Evolutionary conservation across 768 basidiomycete genomes (phyloP).

Genomic region (Coprinopsis cinerea): DNA sequence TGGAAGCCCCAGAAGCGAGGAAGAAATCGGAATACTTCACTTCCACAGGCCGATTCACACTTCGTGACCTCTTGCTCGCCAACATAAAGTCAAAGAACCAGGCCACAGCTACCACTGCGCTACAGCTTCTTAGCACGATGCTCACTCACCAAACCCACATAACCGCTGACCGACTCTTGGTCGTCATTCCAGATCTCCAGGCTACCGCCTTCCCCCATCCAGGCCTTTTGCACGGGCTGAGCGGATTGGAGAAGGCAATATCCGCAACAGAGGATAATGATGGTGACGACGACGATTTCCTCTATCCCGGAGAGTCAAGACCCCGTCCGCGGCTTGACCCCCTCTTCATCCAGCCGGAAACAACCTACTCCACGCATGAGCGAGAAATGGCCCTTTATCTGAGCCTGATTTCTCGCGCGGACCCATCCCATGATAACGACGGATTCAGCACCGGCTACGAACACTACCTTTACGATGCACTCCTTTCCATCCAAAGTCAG

Average conservation of each 20-base stretch:
- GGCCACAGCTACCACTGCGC: slow-evolving; percentile 64
- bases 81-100: slow-evolving; percentile 68
- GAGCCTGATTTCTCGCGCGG: slow-evolving; percentile 69
- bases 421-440: slow-evolving; percentile 62
- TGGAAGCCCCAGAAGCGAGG: slow-evolving; percentile 70
- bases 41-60: slow-evolving; percentile 81
- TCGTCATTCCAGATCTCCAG: slow-evolving; percentile 59
- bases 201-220: slow-evolving; percentile 76
- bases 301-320: slow-evolving; percentile 32
- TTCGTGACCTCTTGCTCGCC: slow-evolving; percentile 82
- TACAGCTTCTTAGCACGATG: slow-evolving; percentile 77
- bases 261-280: slow-evolving; percentile 47
- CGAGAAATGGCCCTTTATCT: slow-evolving; percentile 81
- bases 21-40: slow-evolving; percentile 79
- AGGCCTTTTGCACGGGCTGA: slow-evolving; percentile 22
- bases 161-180: slow-evolving; percentile 61
- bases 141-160: slow-evolving; percentile 62
- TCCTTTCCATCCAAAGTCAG: slow-evolving; percentile 61
- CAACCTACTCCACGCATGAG: slow-evolving; percentile 75
- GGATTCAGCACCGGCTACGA: slow-evolving; percentile 83
- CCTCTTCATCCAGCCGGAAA: slow-evolving; percentile 57
- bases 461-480: slow-evolving; percentile 74
- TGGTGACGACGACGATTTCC: slow-evolving; percentile 23
- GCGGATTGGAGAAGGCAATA: slow-evolving; percentile 16
- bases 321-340: slow-evolving; percentile 20